Base-by-base conservation (phyloP, 2,329 filamentous ascomycete species). In the Beauveria asiatica region DNA sequence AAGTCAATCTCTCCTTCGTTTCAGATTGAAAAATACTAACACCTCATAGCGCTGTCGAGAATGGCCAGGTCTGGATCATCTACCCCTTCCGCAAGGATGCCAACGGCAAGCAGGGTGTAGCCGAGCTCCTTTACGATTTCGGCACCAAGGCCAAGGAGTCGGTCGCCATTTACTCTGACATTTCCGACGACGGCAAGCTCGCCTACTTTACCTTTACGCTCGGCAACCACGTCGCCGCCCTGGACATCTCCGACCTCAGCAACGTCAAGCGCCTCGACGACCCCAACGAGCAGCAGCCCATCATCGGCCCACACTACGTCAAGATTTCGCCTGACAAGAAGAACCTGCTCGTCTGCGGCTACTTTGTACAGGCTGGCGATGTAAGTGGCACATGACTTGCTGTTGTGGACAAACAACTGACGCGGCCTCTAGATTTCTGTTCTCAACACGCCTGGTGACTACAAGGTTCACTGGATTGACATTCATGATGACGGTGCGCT, bases 281-380 rank as follows among this genome's bases (percentile, higher is more conserved):
- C 65, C 83, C 83, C 0, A 69, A 84, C 60, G 80, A 82, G 69
- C 70, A 75, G 33, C 83, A 86, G 69, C 82, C 81, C 21, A 83
- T 80, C 61, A 76, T 85, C 57, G 82, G 83, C 1, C 83, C 83
- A 0, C 83, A 86, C 73, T 86, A 85, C 65, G 73, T 86, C 73
- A 86, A 86, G 74, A 75, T 86, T 62, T 80, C 81, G 5, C 83
- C 83, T 0, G 83, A 86, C 64, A 82, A 85, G 75, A 84, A 84
- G 75, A 81, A 86, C 68, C 70, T 86, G 17, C 75, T 86, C 2
- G 82, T 86, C 16, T 84, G 81, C n/a, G 84, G 84, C 57, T 86
- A 86, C 73, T 86, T 86, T 66, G 81, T 87, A 3, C 83, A 86
- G 71, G 81, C 78, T 10, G 83, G 83, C 27, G 79, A 82, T 62